These are phyloP conservation scores for Talaromyces sp. DNA, from an alignment of 2,329 filamentous ascomycete genomes.

Conservation along the genomic window DNA sequence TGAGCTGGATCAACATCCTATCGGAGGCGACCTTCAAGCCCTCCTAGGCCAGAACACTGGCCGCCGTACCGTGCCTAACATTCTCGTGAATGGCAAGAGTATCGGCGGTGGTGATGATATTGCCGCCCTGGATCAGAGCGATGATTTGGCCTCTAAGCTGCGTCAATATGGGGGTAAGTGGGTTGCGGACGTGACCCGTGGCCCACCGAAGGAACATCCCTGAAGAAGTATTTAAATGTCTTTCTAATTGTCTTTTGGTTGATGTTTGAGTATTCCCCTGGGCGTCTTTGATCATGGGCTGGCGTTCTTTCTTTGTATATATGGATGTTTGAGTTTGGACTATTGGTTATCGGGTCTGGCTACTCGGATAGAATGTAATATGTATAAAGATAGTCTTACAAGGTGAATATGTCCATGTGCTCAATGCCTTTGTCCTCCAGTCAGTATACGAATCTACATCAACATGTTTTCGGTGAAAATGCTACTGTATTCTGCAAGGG, in stretches of 20 bases:
- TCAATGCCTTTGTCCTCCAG: background rate
- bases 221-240: background rate
- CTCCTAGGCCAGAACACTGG: constrained; percentile 73
- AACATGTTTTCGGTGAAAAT: no score
- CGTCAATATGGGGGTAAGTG: constrained; percentile 73
- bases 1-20: constrained; percentile 80
- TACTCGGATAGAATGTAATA: background rate
- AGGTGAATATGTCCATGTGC: background rate
- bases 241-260: background rate
- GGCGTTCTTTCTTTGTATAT: constrained; percentile 1
- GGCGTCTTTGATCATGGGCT: background rate
- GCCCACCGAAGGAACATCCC: background rate
- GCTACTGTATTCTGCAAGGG: no score
- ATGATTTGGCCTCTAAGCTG: constrained; percentile 71
- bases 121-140: constrained; percentile 67
- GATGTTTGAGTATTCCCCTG: background rate
- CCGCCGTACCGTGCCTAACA: constrained; percentile 85
- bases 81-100: constrained; percentile 83
- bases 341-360: background rate
- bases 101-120: constrained; percentile 92
- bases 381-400: background rate
- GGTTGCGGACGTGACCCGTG: constrained; percentile 44
- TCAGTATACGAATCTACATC: no score
- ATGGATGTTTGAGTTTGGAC: background rate
- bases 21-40: constrained; percentile 73